A percentile compares a stretch with the other conserved stretches of the same genome.
These are phyloP conservation scores for Chernovozyma sophiae-reginae DNA, from an alignment of 1,139 yeast species.

Conservation along the genomic window DNA sequence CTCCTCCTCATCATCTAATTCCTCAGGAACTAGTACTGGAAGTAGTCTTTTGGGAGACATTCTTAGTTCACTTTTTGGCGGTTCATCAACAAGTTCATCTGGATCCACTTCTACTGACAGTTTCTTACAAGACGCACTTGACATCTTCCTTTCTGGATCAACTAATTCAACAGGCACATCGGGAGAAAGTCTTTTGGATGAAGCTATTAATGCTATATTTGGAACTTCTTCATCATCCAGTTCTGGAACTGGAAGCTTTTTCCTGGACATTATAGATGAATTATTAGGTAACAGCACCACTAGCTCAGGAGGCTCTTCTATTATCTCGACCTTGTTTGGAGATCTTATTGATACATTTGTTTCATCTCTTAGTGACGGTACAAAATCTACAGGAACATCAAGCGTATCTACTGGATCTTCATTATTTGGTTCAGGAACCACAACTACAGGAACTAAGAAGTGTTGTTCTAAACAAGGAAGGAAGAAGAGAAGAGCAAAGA, in stretches of 20 bases:
- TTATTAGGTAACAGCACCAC: constrained; percentile 9
- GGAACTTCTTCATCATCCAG: constrained; percentile 7
- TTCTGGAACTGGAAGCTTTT: constrained; percentile 6
- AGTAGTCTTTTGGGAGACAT: constrained; percentile 19
- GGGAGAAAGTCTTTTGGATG: constrained; percentile 9
- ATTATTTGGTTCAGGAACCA: constrained; percentile 4
- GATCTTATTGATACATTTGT: constrained; percentile 8
- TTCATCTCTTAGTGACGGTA: constrained; percentile 16
- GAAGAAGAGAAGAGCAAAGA: constrained; percentile 4
- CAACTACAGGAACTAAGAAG: constrained; percentile 1
- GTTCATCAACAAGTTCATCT: constrained; percentile 5
- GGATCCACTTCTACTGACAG: constrained; percentile 3
- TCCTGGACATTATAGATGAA: constrained; percentile 3
- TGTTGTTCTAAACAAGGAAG: constrained; percentile 5
- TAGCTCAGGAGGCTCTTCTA: constrained; percentile 9
- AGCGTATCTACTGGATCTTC: constrained; percentile 8
- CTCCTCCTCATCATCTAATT: constrained; percentile 10
- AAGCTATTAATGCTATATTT: constrained; percentile 9
- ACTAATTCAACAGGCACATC: constrained; percentile 10
- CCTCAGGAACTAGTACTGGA: constrained; percentile 12
- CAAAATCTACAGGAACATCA: constrained; percentile 10
- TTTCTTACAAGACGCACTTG: constrained; percentile 9
- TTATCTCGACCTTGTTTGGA: constrained; percentile 8
- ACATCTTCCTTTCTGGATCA: constrained; percentile 14
- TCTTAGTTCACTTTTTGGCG: constrained; percentile 8